phyloP scores from a whole-genome alignment of 2,329 filamentous ascomycete species.

The Hymenoscyphus linearis region DNA sequence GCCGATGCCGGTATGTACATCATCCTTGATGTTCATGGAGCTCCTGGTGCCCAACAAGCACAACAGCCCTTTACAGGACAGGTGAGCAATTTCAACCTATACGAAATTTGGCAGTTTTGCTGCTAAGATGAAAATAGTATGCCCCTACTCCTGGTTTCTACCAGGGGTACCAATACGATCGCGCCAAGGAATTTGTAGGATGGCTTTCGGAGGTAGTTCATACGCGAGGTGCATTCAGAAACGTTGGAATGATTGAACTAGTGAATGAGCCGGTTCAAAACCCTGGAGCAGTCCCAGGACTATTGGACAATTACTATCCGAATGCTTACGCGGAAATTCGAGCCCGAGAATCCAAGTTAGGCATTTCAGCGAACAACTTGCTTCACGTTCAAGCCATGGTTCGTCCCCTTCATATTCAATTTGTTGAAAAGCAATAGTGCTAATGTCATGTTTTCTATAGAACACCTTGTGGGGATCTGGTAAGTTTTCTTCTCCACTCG shows the following conservation, averaged over 20 bases:
- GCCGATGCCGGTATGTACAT: constrained; percentile 42
- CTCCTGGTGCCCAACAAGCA: constrained; percentile 40
- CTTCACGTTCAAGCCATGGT: constrained; percentile 50
- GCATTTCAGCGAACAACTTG: constrained; percentile 37
- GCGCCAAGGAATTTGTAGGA: constrained; percentile 47
- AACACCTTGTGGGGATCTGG: constrained; percentile 51
- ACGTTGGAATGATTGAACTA: constrained; percentile 54
- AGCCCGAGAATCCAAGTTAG: constrained; percentile 43
- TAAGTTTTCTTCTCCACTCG: too few relatives aligned
- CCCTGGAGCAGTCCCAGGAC: constrained; percentile 29
- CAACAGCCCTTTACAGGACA: constrained; percentile 39
- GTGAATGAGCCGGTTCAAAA: constrained; percentile 52
- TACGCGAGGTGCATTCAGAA: constrained; percentile 40
- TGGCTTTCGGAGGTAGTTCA: constrained; percentile 51
- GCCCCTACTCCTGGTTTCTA: constrained; percentile 45
- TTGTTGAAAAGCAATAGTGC: background rate
- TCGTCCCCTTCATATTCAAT: background rate
- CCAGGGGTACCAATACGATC: constrained; percentile 49
- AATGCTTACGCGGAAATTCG: constrained; percentile 36
- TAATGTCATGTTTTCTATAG: background rate
- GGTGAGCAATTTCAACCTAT: constrained; percentile 6
- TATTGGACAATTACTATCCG: constrained; percentile 43
- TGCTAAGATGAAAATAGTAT: constrained; percentile 4
- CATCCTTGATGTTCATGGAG: constrained; percentile 45
- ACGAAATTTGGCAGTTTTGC: background rate